Conservation (phyloP, 805 yeast species). For the Lachancea dasiensis region DNA sequence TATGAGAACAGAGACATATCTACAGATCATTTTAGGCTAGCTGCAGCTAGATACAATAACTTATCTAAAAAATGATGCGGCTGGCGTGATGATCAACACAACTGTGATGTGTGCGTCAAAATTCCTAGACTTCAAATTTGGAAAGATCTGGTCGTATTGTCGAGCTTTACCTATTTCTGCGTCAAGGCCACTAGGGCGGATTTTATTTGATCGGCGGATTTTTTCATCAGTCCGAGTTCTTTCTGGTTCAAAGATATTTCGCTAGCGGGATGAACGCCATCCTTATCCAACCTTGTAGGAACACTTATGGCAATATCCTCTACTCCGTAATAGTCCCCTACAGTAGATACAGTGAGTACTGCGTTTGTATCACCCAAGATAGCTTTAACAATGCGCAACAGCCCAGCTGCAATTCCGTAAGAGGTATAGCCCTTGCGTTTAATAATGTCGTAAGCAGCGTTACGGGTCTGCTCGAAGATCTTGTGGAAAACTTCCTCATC, state of each 20-base stretch:
- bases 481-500: slow-evolving; percentile 6
- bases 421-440: slow-evolving; percentile 12
- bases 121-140: too few species aligned
- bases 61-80: too few species aligned
- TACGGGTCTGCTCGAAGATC: slow-evolving; percentile 10
- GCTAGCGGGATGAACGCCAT: slow-evolving; percentile 10
- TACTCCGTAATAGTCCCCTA: slow-evolving; percentile 11
- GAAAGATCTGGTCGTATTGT: too few species aligned
- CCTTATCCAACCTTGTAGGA: slow-evolving; percentile 9
- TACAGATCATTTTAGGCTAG: too few species aligned
- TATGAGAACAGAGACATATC: too few species aligned
- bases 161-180: too few species aligned
- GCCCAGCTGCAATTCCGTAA: slow-evolving; percentile 12
- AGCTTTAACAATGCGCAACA: slow-evolving; percentile 10
- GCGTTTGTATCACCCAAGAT: slow-evolving; percentile 9
- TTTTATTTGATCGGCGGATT: slow-evolving; percentile 9
- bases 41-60: too few species aligned
- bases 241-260: slow-evolving; percentile 8
- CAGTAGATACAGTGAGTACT: slow-evolving; percentile 11
- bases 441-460: slow-evolving; percentile 12
- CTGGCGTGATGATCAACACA: too few species aligned
- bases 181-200: too few species aligned
- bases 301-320: slow-evolving; percentile 10
- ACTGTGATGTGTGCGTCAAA: too few species aligned
- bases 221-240: slow-evolving; percentile 6